Evolutionary conservation across 2,329 filamentous ascomycete genomes (phyloP).

Genomic region (Dactylellina cionopaga): DNA sequence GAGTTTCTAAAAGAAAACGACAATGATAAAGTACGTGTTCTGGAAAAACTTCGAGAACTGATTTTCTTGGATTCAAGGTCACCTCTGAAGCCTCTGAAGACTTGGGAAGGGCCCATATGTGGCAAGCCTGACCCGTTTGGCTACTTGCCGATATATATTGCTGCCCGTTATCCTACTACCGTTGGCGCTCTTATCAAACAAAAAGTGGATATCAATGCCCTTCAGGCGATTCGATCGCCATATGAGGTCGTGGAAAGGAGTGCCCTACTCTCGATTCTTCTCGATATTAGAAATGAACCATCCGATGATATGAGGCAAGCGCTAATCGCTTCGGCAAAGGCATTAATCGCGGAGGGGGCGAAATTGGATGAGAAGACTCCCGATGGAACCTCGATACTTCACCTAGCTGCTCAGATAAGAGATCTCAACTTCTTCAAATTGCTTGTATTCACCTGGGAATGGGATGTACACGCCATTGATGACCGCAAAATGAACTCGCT

Average conservation of each 20-base stretch:
- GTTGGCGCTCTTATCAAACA: background rate
- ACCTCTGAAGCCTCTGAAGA: background rate
- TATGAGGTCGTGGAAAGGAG: no score
- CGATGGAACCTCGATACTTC: background rate
- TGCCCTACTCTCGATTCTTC: constrained; percentile 1
- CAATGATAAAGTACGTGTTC: background rate
- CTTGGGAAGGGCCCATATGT: constrained; percentile 4
- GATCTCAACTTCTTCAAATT: constrained; percentile 33
- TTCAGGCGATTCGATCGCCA: background rate
- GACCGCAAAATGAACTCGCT: background rate
- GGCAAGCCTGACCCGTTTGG: constrained; percentile 8
- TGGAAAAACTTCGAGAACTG: background rate
- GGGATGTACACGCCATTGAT: constrained; percentile 18
- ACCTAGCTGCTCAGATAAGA: constrained; percentile 16
- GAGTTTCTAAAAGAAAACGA: background rate
- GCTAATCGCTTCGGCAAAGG: background rate
- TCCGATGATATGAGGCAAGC: background rate
- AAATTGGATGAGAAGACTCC: constrained; percentile 1
- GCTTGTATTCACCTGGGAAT: constrained; percentile 23
- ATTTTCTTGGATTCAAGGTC: background rate
- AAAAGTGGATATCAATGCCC: constrained; percentile 10
- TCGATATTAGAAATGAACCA: background rate
- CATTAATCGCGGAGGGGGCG: constrained; percentile 16
- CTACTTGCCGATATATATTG: background rate
- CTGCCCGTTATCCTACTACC: background rate